Conservation (phyloP, 2,329 filamentous ascomycete genomes). For the Fusarium burgessii region DNA sequence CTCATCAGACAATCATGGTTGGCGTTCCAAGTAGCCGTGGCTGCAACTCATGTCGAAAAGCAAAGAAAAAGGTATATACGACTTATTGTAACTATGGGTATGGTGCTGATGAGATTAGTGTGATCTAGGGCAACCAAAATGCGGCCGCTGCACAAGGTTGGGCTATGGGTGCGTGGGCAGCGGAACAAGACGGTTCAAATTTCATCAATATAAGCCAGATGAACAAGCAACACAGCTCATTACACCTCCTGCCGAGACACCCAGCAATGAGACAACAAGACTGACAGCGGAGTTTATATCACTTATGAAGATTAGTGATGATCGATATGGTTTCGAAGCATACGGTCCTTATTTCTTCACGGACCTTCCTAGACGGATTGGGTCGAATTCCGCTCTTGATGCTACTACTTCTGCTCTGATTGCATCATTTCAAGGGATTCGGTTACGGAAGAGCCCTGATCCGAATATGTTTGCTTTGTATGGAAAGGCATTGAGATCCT, state of each 20-base stretch:
- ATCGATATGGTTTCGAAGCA: conserved; percentile 7
- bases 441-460: neutral
- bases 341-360: conserved; percentile 16
- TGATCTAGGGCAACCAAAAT: conserved; percentile 21
- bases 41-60: conserved; percentile 16
- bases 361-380: conserved; percentile 15
- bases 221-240: neutral
- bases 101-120: neutral
- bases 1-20: conserved; percentile 2
- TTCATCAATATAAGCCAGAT: conserved; percentile 14
- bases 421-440: conserved; percentile 7
- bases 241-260: neutral
- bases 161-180: neutral
- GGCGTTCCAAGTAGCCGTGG: conserved; percentile 25
- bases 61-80: conserved; percentile 19
- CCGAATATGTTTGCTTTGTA: neutral
- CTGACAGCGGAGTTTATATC: neutral
- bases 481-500: conserved; percentile 10
- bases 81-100: accelerated
- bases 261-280: neutral
- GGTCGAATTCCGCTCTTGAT: conserved; percentile 11
- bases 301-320: conserved; percentile 20
- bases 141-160: conserved; percentile 12
- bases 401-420: conserved; percentile 9
- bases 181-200: conserved; percentile 15